Conservation (phyloP, 441 rosid species). For the Aquilaria agallochum region DNA sequence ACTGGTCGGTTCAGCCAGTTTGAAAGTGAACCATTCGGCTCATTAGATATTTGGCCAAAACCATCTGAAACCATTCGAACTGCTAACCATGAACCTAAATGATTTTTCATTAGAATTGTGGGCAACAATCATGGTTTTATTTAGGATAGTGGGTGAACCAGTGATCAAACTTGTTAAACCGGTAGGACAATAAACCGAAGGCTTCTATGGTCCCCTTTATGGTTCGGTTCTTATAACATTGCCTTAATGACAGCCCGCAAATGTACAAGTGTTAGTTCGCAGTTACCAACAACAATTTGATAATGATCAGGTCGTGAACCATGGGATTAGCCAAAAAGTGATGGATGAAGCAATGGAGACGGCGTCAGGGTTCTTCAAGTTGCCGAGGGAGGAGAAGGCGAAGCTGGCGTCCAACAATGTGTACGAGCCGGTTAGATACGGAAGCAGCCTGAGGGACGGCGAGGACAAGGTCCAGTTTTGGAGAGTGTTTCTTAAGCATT, state of each 20-base stretch:
- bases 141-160: too few relatives aligned
- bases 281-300: not conserved
- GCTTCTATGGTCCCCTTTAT: not conserved
- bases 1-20: too few relatives aligned
- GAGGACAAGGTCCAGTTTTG: conserved; percentile 45
- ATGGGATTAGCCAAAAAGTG: conserved; percentile 43
- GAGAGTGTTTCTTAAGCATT: conserved; percentile 69
- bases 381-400: conserved; percentile 39
- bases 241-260: too few relatives aligned
- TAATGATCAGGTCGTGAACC: conserved; percentile 45
- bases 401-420: conserved; percentile 54
- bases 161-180: not conserved
- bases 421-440: conserved; percentile 52
- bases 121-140: too few relatives aligned
- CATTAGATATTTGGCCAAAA: too few relatives aligned
- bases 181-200: not conserved
- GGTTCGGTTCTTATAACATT: not conserved
- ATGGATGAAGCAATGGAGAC: conserved; percentile 44
- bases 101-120: too few relatives aligned
- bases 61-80: too few relatives aligned
- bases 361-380: conserved; percentile 40
- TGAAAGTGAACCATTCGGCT: too few relatives aligned
- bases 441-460: conserved; percentile 54
- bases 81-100: too few relatives aligned
- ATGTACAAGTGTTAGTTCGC: too few relatives aligned